Evolutionary conservation across 202 grass and related monocot genomes (phyloP).

Genomic region (Setaria viridis): DNA sequence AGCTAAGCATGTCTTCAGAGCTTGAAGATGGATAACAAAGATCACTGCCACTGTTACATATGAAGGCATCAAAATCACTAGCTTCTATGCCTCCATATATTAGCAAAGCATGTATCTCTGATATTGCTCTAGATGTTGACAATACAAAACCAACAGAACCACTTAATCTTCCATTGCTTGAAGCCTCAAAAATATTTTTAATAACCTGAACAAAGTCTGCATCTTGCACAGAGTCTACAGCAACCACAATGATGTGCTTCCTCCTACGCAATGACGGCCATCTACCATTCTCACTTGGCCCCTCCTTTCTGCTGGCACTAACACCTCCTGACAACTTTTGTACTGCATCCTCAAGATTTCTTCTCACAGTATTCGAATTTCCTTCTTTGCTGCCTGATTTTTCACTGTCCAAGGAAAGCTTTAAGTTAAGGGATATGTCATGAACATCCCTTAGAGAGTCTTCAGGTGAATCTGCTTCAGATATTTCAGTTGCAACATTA

Average conservation of each 20-base stretch:
- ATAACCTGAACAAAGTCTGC: conserved; percentile 61
- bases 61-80: conserved; percentile 81
- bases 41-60: conserved; percentile 83
- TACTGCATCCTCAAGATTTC: conserved; percentile 55
- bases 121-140: conserved; percentile 66
- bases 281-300: conserved; percentile 55
- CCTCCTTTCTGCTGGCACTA: conserved; percentile 36
- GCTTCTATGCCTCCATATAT: conserved; percentile 56
- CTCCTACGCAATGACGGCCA: conserved; percentile 66
- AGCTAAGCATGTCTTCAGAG: conserved; percentile 62
- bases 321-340: conserved; percentile 57
- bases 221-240: conserved; percentile 70
- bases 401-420: conserved; percentile 73
- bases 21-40: conserved; percentile 70
- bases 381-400: conserved; percentile 58
- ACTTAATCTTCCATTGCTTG: conserved; percentile 35
- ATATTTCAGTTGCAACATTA: conserved; percentile 56
- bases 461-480: conserved; percentile 64
- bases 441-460: conserved; percentile 88
- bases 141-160: conserved; percentile 63
- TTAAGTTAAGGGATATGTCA: conserved; percentile 85
- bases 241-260: conserved; percentile 71
- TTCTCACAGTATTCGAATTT: conserved; percentile 49
- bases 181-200: conserved; percentile 66
- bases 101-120: conserved; percentile 57